Conservation (phyloP, 305 asterid species). For the Euphrasia arctica region DNA sequence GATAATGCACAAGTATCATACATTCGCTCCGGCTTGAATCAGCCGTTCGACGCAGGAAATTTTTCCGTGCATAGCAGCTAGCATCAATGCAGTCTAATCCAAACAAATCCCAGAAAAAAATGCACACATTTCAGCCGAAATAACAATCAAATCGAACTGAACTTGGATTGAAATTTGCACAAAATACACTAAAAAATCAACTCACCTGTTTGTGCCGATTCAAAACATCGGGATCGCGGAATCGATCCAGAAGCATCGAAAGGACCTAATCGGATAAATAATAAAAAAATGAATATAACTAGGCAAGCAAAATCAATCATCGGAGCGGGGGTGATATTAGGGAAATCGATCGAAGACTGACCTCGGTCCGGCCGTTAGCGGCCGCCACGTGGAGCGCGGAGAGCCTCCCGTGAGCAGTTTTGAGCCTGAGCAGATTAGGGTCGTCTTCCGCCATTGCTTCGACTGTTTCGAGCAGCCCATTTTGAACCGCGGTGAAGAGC, state of each 20-base stretch:
- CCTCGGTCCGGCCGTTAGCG: constrained; percentile 71
- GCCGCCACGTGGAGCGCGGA: constrained; percentile 80
- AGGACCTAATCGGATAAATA: constrained; percentile 46
- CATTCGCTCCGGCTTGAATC: constrained; percentile 87
- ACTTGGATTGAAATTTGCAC: neutral
- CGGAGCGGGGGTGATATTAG: no score
- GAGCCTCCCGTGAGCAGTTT: constrained; percentile 40
- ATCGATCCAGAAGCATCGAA: constrained; percentile 65
- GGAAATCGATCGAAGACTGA: constrained; percentile 22
- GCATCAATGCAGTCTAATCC: constrained; percentile 79
- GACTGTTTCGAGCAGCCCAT: constrained; percentile 59
- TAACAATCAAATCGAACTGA: neutral
- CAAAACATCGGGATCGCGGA: constrained; percentile 59
- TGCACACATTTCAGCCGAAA: neutral
- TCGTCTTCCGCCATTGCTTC: constrained; percentile 50
- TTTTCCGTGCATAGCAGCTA: constrained; percentile 89
- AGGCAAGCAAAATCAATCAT: neutral
- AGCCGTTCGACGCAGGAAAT: constrained; percentile 60
- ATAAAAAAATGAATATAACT: no score
- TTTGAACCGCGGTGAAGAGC: constrained; percentile 59
- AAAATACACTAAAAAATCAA: neutral
- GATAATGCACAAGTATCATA: constrained; percentile 30
- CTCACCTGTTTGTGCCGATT: constrained; percentile 82
- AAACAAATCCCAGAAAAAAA: constrained; percentile 19
- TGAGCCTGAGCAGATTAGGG: constrained; percentile 40